Percentiles rank a stretch among this genome's conserved stretches.
Conservation (phyloP, 345 rosid genomes). For the Geranium brycei region DNA sequence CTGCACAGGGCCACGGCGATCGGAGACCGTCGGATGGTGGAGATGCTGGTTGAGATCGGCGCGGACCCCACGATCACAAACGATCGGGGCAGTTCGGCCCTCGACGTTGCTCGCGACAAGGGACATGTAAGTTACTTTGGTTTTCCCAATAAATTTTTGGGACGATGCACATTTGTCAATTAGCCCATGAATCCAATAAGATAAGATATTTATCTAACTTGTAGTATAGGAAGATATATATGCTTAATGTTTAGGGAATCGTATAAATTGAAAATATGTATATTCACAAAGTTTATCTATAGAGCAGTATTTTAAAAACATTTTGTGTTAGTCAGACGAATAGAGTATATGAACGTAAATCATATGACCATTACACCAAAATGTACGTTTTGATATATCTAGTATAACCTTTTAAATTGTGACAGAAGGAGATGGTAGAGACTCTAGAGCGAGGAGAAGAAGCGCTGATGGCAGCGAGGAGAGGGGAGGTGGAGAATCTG, state of each 20-base stretch:
- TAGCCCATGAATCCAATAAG: too few relatives aligned
- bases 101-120: conserved; percentile 26
- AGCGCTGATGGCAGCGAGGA: conserved; percentile 34
- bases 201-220: too few relatives aligned
- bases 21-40: conserved; percentile 34
- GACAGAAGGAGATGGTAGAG: conserved; percentile 21
- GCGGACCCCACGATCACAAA: conserved; percentile 29
- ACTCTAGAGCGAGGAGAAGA: conserved; percentile 23
- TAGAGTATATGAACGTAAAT: too few relatives aligned
- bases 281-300: too few relatives aligned
- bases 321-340: too few relatives aligned
- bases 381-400: not conserved
- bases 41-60: conserved; percentile 25
- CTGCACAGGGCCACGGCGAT: conserved; percentile 23
- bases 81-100: conserved; percentile 34
- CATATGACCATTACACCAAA: too few relatives aligned
- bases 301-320: too few relatives aligned
- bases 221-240: too few relatives aligned
- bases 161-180: too few relatives aligned
- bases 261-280: too few relatives aligned
- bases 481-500: conserved; percentile 20
- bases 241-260: too few relatives aligned
- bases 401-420: not conserved
- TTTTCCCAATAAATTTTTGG: too few relatives aligned
- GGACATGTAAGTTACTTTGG: conserved; percentile 23